Evolutionary conservation across 1,139 yeast species (phyloP), one percentile per base, ranked within the genome.

Genomic region (Candida tetrigidarum): DNA sequence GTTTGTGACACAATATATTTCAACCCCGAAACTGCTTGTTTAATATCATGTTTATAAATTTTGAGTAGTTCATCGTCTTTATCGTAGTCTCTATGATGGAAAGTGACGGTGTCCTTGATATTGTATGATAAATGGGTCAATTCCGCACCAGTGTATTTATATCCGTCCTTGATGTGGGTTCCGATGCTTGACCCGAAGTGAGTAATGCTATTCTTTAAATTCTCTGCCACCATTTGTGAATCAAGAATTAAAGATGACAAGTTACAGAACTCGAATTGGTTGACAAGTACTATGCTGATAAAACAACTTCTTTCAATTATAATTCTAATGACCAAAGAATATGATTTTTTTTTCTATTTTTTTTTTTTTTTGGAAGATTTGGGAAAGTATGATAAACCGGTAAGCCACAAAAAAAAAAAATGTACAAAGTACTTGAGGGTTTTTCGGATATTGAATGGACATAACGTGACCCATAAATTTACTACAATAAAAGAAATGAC

Each of bases 31-130:
- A 71, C 55, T 1, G 79, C 62, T 10, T 65, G 59, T 43, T 67
- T 63, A 25, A 78, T 53, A 49, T 78, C 82, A 44, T 71, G 69
- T 43, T 73, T 69, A 65, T 77, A 78, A 29, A 67, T 69, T 11
- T 57, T 54, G 6, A 77, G 64, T 28, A 71, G 54, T 39, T 71
- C 74, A 53, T 78, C 81, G 46, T 76, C 83, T 40, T 56, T 53
- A 50, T 61, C 67, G 44, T 54, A 64, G 10, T 57, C 59, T 33
- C 59, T 52, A 30, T 56, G 55, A 39, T 54, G 55, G 39, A 61
- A 52, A 11, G 54, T 50, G n/a, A 52, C 46, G n/a, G 48, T 49
- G 37, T 52, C 50, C 26, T 50, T 49, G n/a, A 52, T 32, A 27
- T 36, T 48, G 20, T 48, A 47, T 4, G 51, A 43, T 14, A 51